These are phyloP conservation scores for Rauvolfia tetraphylla DNA, from an alignment of 257 asterid species.

Conservation along the genomic window DNA sequence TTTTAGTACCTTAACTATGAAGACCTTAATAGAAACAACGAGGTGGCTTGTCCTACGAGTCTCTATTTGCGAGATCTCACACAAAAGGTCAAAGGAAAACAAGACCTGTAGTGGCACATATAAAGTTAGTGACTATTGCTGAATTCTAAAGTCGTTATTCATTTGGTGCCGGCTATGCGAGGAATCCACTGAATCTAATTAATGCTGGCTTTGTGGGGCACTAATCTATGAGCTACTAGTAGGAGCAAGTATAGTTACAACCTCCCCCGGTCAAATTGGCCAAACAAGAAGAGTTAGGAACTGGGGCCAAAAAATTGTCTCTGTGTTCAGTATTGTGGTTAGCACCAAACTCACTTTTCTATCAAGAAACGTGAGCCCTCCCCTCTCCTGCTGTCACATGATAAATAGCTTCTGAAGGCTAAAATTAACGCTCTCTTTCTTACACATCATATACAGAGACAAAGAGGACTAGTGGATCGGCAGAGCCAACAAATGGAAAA, in stretches of 20 bases:
- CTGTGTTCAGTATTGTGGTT: neutral
- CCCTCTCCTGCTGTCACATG: conserved; percentile 6
- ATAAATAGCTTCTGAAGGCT: conserved; percentile 1
- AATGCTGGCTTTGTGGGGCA: conserved; percentile 11
- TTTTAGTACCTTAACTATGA: no score
- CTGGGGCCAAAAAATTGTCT: neutral
- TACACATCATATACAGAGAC: conserved; percentile 18
- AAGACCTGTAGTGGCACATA: neutral
- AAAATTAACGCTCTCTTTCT: conserved; percentile 3
- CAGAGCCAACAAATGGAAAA: conserved; percentile 3
- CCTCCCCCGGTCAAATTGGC: conserved; percentile 10
- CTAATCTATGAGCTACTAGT: neutral
- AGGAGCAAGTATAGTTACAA: conserved; percentile 13
- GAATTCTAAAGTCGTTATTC: neutral
- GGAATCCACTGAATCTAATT: conserved; percentile 16
- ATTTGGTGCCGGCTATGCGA: neutral
- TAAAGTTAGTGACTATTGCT: neutral
- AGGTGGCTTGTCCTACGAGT: neutral
- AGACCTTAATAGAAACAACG: no score
- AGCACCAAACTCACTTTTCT: conserved; percentile 7
- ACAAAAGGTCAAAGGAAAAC: no score
- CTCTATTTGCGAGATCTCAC: neutral
- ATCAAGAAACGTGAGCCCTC: neutral
- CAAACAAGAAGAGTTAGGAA: neutral
- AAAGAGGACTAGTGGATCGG: conserved; percentile 19